Percentiles rank a stretch among this genome's conserved stretches.
Evolutionary conservation across 129 eudicot species (phyloP).

Genomic region (Chrysanthemum lavandulifolium): DNA sequence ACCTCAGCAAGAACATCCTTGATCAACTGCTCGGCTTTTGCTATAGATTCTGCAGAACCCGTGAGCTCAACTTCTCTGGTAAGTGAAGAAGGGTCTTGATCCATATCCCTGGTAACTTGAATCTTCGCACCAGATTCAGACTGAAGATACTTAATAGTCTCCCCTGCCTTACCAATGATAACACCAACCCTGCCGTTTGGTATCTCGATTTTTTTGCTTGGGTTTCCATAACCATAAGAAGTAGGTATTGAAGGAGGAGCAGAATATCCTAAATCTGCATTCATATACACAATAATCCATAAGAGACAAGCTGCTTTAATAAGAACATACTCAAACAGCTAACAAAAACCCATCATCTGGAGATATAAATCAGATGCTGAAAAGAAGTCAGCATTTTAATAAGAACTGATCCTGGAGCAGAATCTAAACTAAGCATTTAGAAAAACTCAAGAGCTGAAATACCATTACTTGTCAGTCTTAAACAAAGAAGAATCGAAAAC

Average conservation of each 20-base stretch:
- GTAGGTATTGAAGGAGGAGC: slow-evolving; percentile 38
- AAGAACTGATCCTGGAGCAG: no score
- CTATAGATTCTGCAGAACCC: slow-evolving; percentile 74
- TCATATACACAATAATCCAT: slow-evolving; percentile 10
- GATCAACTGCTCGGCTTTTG: slow-evolving; percentile 78
- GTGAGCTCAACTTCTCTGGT: slow-evolving; percentile 75
- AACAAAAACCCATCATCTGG: neutral
- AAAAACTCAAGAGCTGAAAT: no score
- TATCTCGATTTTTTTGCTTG: slow-evolving; percentile 74
- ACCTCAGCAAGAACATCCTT: slow-evolving; percentile 83
- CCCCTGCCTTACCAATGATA: slow-evolving; percentile 89
- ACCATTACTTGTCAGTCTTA: no score
- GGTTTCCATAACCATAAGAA: slow-evolving; percentile 60
- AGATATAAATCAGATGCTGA: no score
- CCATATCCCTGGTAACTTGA: slow-evolving; percentile 85
- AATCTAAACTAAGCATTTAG: no score
- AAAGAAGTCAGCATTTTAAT: no score
- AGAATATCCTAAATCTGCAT: slow-evolving; percentile 44
- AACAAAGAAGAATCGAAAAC: no score
- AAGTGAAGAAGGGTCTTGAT: slow-evolving; percentile 68
- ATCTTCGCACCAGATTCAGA: slow-evolving; percentile 86
- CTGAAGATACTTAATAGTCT: slow-evolving; percentile 83
- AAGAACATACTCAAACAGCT: neutral
- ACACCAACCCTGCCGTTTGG: slow-evolving; percentile 95
- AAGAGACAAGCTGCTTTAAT: neutral